Base-by-base conservation (phyloP, 2,329 filamentous ascomycete species). In the Penicillium crustosum region DNA sequence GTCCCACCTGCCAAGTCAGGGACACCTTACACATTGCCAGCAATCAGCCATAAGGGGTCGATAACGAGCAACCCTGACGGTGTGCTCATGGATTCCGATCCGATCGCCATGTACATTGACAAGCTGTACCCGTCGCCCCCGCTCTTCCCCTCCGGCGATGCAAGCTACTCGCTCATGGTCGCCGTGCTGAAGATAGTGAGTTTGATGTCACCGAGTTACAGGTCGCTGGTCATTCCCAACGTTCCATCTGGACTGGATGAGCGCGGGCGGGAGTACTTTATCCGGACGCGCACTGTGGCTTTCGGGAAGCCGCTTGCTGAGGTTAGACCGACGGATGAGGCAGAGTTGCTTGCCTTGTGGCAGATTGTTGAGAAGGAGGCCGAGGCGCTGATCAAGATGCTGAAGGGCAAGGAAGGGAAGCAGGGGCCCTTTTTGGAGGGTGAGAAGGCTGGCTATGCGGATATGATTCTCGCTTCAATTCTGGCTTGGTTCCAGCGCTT, bases 351-450 rank as follows among this genome's bases (percentile, higher is more conserved):
- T n/a, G 53, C 55, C 9, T 36, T 67, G 4, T 64, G 64, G 54
- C 59, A 65, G 6, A 43, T 45, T 7, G 38, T 66, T 19, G 66
- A 66, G 58, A 64, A 53, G 36, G 67, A 69, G 31, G 43, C 63
- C 27, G 53, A 29, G 19, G 25, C 62, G 7, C 48, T 73, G 39
- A 41, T 67, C 23, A 55, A 61, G 33, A 68, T 74, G 67, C 45
- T 74, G 38, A 64, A 66, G 31, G 73, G 70, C 0, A 53, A 59
- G 10, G 54, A 61, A 6, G 68, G 68, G 12, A 74, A 73, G 59
- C 65, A 64, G 6, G 73, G 73, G 0, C 71, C 70, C 1, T 75
- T 73, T 56, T 66, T 74, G 8, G 72, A 74, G 45, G 71, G 72
- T 10, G 68, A 72, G 21, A 67, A 49, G 39, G 56, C 68, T 2